These are phyloP conservation scores for Coemansia pectinata DNA, from an alignment of 192 early-diverging fungal genomes.

Conservation along the genomic window DNA sequence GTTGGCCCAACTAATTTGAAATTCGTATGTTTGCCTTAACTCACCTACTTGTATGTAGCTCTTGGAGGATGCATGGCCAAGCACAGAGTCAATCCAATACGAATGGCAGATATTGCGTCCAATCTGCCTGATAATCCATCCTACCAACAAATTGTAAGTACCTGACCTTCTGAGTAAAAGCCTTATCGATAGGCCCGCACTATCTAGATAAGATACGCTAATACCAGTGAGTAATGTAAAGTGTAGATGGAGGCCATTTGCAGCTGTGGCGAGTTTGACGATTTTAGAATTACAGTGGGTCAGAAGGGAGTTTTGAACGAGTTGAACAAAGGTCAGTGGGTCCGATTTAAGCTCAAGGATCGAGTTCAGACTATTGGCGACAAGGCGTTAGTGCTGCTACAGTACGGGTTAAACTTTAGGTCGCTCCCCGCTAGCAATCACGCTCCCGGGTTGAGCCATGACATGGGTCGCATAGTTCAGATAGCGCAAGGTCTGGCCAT, in stretches of 20 bases:
- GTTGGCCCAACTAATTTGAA: neutral
- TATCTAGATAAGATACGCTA: neutral
- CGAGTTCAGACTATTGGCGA: conserved; percentile 20
- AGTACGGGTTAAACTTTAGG: conserved; percentile 32
- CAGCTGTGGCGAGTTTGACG: conserved; percentile 21
- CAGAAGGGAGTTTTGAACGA: conserved; percentile 44
- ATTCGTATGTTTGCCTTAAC: neutral
- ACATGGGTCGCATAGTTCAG: conserved; percentile 25
- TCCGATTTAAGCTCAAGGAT: conserved; percentile 6
- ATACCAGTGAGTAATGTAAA: neutral
- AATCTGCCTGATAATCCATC: conserved; percentile 18
- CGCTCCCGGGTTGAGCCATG: conserved; percentile 22
- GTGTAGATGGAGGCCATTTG: conserved; percentile 31
- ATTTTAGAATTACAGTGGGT: conserved; percentile 24
- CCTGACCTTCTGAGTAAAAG: neutral
- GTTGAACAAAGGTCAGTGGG: conserved; percentile 25
- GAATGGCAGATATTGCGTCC: conserved; percentile 11
- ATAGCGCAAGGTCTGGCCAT: conserved; percentile 23
- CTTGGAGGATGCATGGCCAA: conserved; percentile 36
- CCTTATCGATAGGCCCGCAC: neutral
- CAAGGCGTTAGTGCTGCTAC: conserved; percentile 38
- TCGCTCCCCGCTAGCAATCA: conserved; percentile 24
- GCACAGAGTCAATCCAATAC: conserved; percentile 30
- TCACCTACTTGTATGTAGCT: conserved; percentile 7
- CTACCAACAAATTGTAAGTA: conserved; percentile 35